These are phyloP conservation scores for Podospora anserina DNA, from an alignment of 495 filamentous ascomycete species.

Conservation along the genomic window DNA sequence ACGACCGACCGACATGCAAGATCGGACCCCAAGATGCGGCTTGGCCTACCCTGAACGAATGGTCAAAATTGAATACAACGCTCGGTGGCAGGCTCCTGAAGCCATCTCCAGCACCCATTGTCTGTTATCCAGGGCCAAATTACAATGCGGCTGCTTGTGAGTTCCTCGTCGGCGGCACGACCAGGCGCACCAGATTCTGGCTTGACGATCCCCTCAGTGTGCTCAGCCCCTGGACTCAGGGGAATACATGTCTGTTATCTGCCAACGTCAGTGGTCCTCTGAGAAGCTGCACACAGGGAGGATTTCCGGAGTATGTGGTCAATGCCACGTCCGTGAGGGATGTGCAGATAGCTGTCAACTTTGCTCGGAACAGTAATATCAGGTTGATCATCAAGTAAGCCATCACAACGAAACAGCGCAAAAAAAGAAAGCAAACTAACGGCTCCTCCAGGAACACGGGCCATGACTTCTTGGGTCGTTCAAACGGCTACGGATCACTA, in stretches of 20 bases:
- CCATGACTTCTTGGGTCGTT: conserved; percentile 60
- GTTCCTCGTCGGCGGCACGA: not conserved
- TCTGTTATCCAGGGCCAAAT: conserved; percentile 49
- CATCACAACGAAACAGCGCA: not conserved
- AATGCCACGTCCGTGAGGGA: conserved; percentile 55
- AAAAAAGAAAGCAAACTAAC: not conserved
- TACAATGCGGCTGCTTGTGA: conserved; percentile 45
- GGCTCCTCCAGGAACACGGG: conserved; percentile 56
- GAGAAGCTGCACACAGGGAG: conserved; percentile 52
- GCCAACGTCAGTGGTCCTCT: not conserved
- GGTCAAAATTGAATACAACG: conserved; percentile 6
- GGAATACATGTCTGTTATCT: conserved; percentile 30
- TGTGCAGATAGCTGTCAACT: conserved; percentile 57
- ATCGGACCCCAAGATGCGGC: not conserved
- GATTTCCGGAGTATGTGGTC: conserved; percentile 58
- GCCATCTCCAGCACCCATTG: conserved; percentile 47
- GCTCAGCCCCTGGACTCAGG: conserved; percentile 41
- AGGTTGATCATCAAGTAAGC: conserved; percentile 56
- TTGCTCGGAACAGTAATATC: conserved; percentile 56
- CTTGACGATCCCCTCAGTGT: conserved; percentile 36
- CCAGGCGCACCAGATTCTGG: conserved; percentile 1
- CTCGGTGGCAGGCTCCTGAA: conserved; percentile 4
- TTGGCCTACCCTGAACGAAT: conserved; percentile 11
- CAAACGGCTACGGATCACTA: conserved; percentile 49
- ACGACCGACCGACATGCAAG: not conserved